Evolutionary conservation across 176 grass and related monocot species (phyloP), one percentile per base, ranked within the genome.

Genomic region (Carex littledalei): DNA sequence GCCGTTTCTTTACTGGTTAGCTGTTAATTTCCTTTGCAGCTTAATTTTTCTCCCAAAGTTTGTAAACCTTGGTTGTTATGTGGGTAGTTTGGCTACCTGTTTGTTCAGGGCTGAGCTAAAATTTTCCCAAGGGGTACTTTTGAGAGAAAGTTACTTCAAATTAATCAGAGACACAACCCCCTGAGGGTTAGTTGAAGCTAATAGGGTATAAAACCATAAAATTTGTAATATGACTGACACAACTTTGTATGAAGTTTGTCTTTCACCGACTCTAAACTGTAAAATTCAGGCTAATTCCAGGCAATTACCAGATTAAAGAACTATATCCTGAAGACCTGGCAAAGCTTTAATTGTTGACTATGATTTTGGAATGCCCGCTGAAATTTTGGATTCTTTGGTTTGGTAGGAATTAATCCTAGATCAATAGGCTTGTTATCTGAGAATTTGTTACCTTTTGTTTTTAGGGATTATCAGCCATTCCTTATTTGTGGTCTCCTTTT

Each of bases 391-490:
- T 53, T 26, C 41, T 78, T 78, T 55, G 50, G 22, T 56, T 78
- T 26, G 4, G 32, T 17, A 77, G 47, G 20, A 56, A 31, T 57
- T 50, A 24, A 57, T 78, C 13, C 3, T 8, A 17, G 24, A 78
- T 22, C 50, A 55, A 7, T 78, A 14, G 26, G 74, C 74, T 57
- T 32, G 14, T 78, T 9, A 34, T 55, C 50, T 78, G 74, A 78
- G 24, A 78, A 34, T 9, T 13, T 12, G 20, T 85, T 70, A 49
- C 41, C 16, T 65, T 79, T 13, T 64, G 8, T 54, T 41, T 29
- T 86, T 83, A 98, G 95, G 89, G 79, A 73, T 12, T 94, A 45
- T 91, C 92, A 64, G 88, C 64, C 73, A 86, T 98, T 52, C 95
- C 95, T 57, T 26, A 8, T 35, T 64, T 94, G 2, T 0, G 24